Evolutionary conservation across 495 filamentous ascomycete species (phyloP).

Genomic region (Astrocystis sublimbata): DNA sequence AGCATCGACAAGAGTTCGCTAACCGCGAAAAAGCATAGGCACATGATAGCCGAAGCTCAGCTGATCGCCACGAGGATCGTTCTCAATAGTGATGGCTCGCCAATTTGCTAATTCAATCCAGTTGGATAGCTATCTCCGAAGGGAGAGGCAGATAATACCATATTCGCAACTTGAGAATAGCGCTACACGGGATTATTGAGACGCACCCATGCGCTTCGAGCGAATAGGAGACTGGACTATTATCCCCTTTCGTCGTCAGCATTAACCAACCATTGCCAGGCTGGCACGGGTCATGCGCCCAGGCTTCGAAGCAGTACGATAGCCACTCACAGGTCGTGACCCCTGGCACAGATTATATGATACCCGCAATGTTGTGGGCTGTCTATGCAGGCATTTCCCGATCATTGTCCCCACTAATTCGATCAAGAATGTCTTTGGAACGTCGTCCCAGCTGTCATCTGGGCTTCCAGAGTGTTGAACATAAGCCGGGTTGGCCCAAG

Average conservation of each 20-base stretch:
- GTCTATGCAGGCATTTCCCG: conserved; percentile 4
- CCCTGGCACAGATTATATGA: not conserved
- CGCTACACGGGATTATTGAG: not conserved
- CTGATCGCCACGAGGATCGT: conserved; percentile 1
- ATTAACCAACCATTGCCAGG: not conserved
- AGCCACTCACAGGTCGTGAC: not conserved
- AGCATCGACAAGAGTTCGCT: not conserved
- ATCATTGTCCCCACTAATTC: not conserved
- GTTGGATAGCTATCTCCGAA: not conserved
- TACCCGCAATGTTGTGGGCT: conserved; percentile 6
- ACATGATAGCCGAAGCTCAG: not conserved
- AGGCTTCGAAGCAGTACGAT: not conserved
- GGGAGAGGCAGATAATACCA: not conserved
- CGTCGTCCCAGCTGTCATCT: not conserved
- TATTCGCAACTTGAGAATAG: not conserved
- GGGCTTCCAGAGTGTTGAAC: conserved; percentile 3
- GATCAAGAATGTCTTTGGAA: not conserved
- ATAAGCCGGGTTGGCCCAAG: not conserved
- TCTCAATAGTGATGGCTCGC: not conserved
- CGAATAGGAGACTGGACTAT: not conserved
- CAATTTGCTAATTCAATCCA: conserved; percentile 5
- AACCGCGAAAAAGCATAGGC: not conserved
- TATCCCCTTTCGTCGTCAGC: conserved; percentile 2
- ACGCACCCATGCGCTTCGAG: conserved; percentile 1
- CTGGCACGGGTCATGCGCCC: conserved; percentile 6